phyloP scores from a whole-genome alignment of 2,329 filamentous ascomycete genomes.

The Phyllosticta citriasiana region DNA sequence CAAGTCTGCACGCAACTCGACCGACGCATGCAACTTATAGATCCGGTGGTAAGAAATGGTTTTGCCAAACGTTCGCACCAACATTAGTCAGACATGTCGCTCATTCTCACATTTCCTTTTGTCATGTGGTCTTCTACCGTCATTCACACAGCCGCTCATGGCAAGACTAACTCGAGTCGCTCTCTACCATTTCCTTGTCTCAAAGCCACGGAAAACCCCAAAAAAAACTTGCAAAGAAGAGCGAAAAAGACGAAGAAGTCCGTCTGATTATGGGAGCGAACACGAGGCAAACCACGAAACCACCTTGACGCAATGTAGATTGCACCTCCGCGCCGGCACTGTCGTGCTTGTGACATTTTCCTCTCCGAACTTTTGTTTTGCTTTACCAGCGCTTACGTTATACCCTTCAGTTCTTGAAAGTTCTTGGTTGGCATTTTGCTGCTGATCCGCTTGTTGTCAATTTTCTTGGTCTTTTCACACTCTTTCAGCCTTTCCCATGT shows the following conservation, averaged over 20 bases:
- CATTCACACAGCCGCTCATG: not conserved
- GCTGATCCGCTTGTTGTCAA: not conserved
- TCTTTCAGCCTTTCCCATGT: not conserved
- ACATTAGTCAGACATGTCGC: conserved; percentile 5
- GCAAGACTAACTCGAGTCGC: conserved; percentile 8
- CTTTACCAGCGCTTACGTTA: not conserved
- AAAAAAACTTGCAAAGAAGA: not conserved
- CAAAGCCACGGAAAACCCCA: not conserved
- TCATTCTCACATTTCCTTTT: conserved; percentile 6
- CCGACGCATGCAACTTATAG: conserved; percentile 8
- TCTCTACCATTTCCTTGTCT: conserved; percentile 6
- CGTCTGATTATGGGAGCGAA: conserved; percentile 1
- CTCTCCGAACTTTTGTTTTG: not conserved
- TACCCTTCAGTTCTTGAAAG: not conserved
- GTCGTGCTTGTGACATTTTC: not conserved
- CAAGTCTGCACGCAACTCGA: conserved; percentile 10
- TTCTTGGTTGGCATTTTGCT: not conserved
- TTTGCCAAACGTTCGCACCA: not conserved
- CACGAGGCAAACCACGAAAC: not conserved
- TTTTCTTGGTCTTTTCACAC: not conserved
- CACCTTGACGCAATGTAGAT: not conserved
- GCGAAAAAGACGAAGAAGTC: not conserved
- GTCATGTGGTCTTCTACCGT: not conserved
- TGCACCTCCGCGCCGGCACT: not conserved
- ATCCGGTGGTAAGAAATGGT: not conserved